phyloP scores from a whole-genome alignment of 345 rosid species.

The Eucalyptus regnans region DNA sequence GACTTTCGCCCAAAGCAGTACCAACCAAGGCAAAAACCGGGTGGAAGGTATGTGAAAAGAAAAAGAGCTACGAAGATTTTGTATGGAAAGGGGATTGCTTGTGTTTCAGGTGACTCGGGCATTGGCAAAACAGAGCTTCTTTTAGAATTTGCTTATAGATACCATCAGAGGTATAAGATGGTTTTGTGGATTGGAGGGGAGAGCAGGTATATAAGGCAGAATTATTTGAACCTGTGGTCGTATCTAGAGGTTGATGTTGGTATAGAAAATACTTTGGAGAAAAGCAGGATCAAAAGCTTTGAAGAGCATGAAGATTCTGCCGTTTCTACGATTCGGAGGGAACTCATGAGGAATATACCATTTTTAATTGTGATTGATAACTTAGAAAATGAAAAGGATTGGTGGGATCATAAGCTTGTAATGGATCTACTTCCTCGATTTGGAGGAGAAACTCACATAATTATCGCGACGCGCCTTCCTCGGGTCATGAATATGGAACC shows the following conservation, averaged over 20 bases:
- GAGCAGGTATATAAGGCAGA: constrained; percentile 76
- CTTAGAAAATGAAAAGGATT: constrained; percentile 89
- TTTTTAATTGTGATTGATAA: constrained; percentile 82
- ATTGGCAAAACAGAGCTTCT: constrained; percentile 97
- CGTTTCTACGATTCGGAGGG: constrained; percentile 56
- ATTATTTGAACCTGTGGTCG: constrained; percentile 74
- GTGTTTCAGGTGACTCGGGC: constrained; percentile 81
- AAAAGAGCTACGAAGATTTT: constrained; percentile 49
- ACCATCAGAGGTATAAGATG: constrained; percentile 92
- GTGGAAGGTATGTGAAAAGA: constrained; percentile 39
- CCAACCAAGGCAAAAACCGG: constrained; percentile 16
- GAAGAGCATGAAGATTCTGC: constrained; percentile 96
- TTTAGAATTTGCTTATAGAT: constrained; percentile 77
- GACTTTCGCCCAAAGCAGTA: constrained; percentile 23
- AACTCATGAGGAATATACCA: constrained; percentile 88
- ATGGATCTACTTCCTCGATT: constrained; percentile 98
- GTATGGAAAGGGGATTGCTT: constrained; percentile 87
- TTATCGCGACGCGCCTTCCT: constrained; percentile 68
- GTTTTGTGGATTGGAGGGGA: constrained; percentile 94
- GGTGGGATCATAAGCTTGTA: constrained; percentile 90
- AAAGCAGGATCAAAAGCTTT: constrained; percentile 53
- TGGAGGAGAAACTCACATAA: constrained; percentile 85
- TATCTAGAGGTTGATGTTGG: constrained; percentile 79
- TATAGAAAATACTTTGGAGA: constrained; percentile 42
- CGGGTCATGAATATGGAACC: constrained; percentile 87